Conservation (phyloP, 2,329 filamentous ascomycete genomes). For the Fusarium sp. region DNA sequence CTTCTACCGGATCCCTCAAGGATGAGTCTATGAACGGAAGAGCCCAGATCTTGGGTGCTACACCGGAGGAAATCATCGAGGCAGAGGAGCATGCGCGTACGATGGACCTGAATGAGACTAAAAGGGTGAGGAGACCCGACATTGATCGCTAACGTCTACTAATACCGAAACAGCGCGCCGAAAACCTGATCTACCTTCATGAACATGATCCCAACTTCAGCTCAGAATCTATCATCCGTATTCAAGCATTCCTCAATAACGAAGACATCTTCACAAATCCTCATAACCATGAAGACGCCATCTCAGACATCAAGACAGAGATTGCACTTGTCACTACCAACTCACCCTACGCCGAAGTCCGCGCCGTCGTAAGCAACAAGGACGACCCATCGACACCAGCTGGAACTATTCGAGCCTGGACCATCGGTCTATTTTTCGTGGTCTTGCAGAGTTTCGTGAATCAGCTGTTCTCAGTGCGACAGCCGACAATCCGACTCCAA, state of each 20-base stretch:
- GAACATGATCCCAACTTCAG: constrained; percentile 41
- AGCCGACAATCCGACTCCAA: constrained; percentile 62
- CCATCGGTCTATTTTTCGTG: constrained; percentile 61
- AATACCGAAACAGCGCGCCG: constrained; percentile 16
- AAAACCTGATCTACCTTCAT: constrained; percentile 33
- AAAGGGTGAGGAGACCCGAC: background rate
- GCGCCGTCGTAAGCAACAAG: constrained; percentile 65
- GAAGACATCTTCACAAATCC: constrained; percentile 49
- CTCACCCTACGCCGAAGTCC: constrained; percentile 67
- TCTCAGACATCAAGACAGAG: constrained; percentile 65
- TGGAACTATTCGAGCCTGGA: constrained; percentile 65
- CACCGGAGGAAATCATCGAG: constrained; percentile 27
- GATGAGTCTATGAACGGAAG: constrained; percentile 4
- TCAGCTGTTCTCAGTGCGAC: constrained; percentile 66
- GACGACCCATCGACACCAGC: constrained; percentile 63
- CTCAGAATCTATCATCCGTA: constrained; percentile 26
- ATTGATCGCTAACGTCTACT: fast-evolving
- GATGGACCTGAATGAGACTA: constrained; percentile 19
- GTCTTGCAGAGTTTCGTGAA: constrained; percentile 61
- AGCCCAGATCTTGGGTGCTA: constrained; percentile 20
- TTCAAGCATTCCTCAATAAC: constrained; percentile 34
- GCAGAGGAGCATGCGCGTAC: constrained; percentile 29
- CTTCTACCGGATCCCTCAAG: constrained; percentile 3
- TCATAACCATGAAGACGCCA: constrained; percentile 54
- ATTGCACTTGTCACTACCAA: constrained; percentile 64